phyloP scores from a whole-genome alignment of 768 basidiomycete species.

The Termitomyces sp. region DNA sequence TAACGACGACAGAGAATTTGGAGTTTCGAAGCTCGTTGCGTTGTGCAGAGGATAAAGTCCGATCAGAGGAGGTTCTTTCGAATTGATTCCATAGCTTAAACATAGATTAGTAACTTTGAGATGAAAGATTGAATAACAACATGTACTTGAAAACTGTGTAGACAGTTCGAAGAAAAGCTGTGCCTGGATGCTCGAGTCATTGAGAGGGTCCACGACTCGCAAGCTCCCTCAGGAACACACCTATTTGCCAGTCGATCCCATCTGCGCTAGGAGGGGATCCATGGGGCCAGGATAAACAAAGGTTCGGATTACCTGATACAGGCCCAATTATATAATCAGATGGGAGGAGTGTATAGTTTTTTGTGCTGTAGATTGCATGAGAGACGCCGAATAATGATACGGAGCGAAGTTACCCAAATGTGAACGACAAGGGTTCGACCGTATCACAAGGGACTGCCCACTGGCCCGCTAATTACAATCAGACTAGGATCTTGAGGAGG shows the following conservation, averaged over 20 bases:
- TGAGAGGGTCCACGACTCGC: neutral
- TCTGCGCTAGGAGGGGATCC: constrained; percentile 61
- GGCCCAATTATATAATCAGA: constrained; percentile 77
- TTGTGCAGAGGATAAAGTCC: constrained; percentile 65
- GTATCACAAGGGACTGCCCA: constrained; percentile 76
- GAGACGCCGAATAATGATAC: constrained; percentile 3
- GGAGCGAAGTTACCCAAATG: constrained; percentile 50
- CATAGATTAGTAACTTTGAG: neutral
- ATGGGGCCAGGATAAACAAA: constrained; percentile 73
- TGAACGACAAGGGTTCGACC: constrained; percentile 51
- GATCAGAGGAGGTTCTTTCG: constrained; percentile 69
- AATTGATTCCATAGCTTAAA: constrained; percentile 65
- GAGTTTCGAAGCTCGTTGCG: constrained; percentile 33
- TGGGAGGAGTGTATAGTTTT: constrained; percentile 59
- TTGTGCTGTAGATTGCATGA: constrained; percentile 23
- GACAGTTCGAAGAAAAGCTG: constrained; percentile 66
- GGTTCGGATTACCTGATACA: constrained; percentile 50
- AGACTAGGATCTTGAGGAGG: neutral
- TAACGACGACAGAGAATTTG: constrained; percentile 38
- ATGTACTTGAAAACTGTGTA: constrained; percentile 73
- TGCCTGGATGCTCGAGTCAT: constrained; percentile 29
- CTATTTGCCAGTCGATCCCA: constrained; percentile 82
- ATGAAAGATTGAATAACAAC: neutral
- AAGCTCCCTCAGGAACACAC: constrained; percentile 26
- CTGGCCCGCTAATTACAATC: constrained; percentile 41